Percentiles rank a stretch among this genome's conserved stretches.
phyloP scores from a whole-genome alignment of 179 eudicot species.

The Beta macrorhiza region DNA sequence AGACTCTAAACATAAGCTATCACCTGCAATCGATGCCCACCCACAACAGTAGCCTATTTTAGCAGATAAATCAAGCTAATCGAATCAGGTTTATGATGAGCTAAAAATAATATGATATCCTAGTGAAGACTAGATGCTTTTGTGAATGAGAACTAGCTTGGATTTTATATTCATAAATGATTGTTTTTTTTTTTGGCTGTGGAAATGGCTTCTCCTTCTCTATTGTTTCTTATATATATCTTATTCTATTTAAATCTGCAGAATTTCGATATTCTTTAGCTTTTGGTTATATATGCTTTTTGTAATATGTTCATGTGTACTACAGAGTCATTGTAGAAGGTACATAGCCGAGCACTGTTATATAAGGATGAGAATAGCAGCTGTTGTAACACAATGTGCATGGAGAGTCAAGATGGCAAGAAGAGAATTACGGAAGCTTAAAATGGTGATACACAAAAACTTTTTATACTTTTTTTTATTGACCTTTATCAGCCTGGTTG shows the following conservation, averaged over 20 bases:
- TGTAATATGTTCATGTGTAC: conserved; percentile 17
- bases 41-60: too few species aligned
- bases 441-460: conserved; percentile 46
- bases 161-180: not conserved
- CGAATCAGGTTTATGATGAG: not conserved
- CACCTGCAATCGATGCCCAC: too few species aligned
- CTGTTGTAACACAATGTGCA: conserved; percentile 63
- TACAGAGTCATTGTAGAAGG: conserved; percentile 63
- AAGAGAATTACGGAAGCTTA: conserved; percentile 63
- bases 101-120: not conserved
- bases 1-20: too few species aligned
- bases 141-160: not conserved
- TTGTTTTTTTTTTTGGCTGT: not conserved
- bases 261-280: not conserved
- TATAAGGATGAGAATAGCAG: conserved; percentile 53
- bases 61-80: not conserved
- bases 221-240: not conserved
- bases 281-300: conserved; percentile 2
- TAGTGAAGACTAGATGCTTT: not conserved
- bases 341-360: conserved; percentile 34
- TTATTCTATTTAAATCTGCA: not conserved
- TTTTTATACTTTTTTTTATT: conserved; percentile 3
- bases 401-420: conserved; percentile 62
- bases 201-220: not conserved
- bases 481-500: not conserved